Conservation (phyloP, 176 grass and related monocot species). For the Aegilops bicornis region DNA sequence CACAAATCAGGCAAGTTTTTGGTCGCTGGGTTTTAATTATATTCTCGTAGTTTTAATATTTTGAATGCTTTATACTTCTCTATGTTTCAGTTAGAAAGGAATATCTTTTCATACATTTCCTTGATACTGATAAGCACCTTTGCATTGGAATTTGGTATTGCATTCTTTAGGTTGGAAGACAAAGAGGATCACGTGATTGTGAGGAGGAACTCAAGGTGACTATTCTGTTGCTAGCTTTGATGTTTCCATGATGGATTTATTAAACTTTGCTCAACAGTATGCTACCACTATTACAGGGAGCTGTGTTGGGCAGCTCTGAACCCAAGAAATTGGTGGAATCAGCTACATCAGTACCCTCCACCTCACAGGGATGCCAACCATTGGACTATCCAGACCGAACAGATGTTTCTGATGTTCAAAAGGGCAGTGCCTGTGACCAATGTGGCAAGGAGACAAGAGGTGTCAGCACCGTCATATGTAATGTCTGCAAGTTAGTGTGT, state of each 20-base stretch:
- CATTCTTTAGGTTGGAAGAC: conserved; percentile 45
- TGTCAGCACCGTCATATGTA: conserved; percentile 48
- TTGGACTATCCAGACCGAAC: conserved; percentile 44
- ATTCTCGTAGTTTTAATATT: not conserved
- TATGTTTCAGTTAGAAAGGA: conserved; percentile 8
- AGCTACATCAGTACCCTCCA: conserved; percentile 23
- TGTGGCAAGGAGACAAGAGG: conserved; percentile 53
- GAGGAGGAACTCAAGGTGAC: conserved; percentile 41
- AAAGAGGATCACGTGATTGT: conserved; percentile 25
- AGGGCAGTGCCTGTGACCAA: conserved; percentile 39
- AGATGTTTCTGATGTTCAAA: conserved; percentile 35
- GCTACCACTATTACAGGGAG: conserved; percentile 40
- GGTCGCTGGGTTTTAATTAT: conserved; percentile 16
- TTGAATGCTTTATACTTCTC: conserved; percentile 11
- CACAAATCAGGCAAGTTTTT: conserved; percentile 54
- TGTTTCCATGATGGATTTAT: conserved; percentile 8
- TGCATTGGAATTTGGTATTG: conserved; percentile 26
- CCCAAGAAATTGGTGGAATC: conserved; percentile 35
- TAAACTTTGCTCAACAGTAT: conserved; percentile 4
- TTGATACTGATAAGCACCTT: conserved; percentile 9
- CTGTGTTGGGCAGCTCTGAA: conserved; percentile 20
- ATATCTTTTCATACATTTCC: conserved; percentile 3
- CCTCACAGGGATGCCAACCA: conserved; percentile 24
- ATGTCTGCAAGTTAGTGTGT: conserved; percentile 55
- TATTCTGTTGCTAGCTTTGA: conserved; percentile 17